Conservation (phyloP, 2,329 filamentous ascomycete genomes). For the Sarocladiaceae sp. region DNA sequence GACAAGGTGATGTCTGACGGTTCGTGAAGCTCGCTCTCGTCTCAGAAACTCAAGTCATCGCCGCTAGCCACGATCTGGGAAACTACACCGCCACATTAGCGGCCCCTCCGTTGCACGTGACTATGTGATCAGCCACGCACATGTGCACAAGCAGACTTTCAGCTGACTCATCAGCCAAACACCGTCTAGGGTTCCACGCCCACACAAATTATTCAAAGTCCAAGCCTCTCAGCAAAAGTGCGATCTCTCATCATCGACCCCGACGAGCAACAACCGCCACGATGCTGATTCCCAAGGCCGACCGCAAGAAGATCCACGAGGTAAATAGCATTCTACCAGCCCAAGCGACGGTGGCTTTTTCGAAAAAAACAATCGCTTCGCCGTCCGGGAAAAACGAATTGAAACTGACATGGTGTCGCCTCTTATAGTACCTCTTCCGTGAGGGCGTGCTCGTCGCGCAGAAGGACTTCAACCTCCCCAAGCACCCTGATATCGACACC, state of each 20-base stretch:
- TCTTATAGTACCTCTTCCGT: constrained; percentile 85
- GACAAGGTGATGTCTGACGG: too few species aligned
- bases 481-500: constrained; percentile 97
- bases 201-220: constrained; percentile 37
- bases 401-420: constrained; percentile 6
- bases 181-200: constrained; percentile 29
- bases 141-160: too few species aligned
- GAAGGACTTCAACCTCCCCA: constrained; percentile 98
- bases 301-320: constrained; percentile 99
- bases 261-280: constrained; percentile 47
- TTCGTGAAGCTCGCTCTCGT: too few species aligned
- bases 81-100: too few species aligned
- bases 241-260: constrained; percentile 43
- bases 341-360: constrained; percentile 5
- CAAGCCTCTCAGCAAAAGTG: not conserved
- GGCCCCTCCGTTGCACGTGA: too few species aligned
- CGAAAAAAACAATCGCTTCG: not conserved
- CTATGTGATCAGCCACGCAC: too few species aligned
- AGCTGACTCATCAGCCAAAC: too few species aligned
- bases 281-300: constrained; percentile 99
- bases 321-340: constrained; percentile 24
- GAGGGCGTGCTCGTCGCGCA: constrained; percentile 91
- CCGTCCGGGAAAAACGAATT: not conserved
- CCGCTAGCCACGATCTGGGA: too few species aligned
- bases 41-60: not conserved